Evolutionary conservation across 2,329 filamentous ascomycete species (phyloP), one percentile per base, ranked within the genome.

Genomic region (Arthrocladium fulminans): DNA sequence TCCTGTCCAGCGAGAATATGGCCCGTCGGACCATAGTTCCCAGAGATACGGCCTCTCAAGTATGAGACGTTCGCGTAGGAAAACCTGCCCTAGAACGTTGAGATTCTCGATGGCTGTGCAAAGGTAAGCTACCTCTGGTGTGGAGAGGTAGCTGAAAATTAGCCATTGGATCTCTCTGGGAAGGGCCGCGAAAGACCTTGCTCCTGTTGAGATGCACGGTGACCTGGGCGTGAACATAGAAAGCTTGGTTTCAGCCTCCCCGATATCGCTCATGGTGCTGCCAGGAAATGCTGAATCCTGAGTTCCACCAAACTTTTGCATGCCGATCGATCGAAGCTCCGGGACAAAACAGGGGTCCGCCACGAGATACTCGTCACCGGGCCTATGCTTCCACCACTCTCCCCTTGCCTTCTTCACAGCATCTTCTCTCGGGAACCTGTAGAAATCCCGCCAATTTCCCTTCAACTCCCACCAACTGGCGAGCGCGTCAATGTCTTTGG

Each of bases 1-100:
- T 3, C 47, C 58, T 0, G 24, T 49, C 10, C 56, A 50, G 27
- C 24, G 39, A 2, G 48, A 55, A 30, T 51, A 50, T 3, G 49
- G 51, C 29, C 51, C 45, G 9, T 48, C 10, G 32, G 17, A 39
- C 47, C 49, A 48, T n/a, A 47, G 1, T 55, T 51, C 49, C 45
- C 45, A 51, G 27, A 51, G 27, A 24, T 37, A 48, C 2, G 49
- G 49, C 27, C 40, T 32, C 35, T 48, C 49, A 7, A 17, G 20
- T 19, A 37, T 37, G 22, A 48, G 34, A 2, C 40, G 49, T 9
- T 45, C n/a, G 13, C 42, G 30, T 25, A 48, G 40, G 29, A 48
- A 13, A 7, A 24, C 19, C 15, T 38, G 30, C 12, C 45, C 43
- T 30, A 51, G 45, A 17, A 12, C 13, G 24, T 27, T 27, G 20